A percentile compares a stretch with the other conserved stretches of the same genome.
Conservation (phyloP, 257 asterid genomes). For the Nicotiana benthamiana region DNA sequence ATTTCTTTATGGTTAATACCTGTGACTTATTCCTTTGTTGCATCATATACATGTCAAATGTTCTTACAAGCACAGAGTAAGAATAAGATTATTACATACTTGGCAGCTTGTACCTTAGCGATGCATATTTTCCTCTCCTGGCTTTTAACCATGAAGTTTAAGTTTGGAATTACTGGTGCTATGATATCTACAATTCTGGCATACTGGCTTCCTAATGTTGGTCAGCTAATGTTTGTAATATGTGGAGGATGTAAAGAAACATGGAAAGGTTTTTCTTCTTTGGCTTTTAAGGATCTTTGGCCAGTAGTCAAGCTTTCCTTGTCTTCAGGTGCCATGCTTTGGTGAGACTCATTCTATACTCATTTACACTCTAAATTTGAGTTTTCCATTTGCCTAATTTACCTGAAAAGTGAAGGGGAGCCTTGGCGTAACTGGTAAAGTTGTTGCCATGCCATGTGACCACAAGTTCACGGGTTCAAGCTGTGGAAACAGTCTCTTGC, state of each 20-base stretch:
- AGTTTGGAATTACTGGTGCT: slow-evolving; percentile 51
- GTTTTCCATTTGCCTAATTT: not conserved
- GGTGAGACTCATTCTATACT: slow-evolving; percentile 23
- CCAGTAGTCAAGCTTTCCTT: slow-evolving; percentile 63
- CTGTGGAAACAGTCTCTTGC: too few species aligned
- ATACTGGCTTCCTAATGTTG: slow-evolving; percentile 66
- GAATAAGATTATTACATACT: slow-evolving; percentile 54
- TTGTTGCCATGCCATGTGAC: too few species aligned
- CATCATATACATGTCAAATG: slow-evolving; percentile 71
- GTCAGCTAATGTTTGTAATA: slow-evolving; percentile 40
- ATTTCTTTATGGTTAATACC: slow-evolving; percentile 56
- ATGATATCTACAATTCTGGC: slow-evolving; percentile 57
- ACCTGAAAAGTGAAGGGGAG: not conserved
- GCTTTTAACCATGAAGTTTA: slow-evolving; percentile 46
- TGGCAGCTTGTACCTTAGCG: slow-evolving; percentile 40
- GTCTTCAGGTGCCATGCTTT: slow-evolving; percentile 73
- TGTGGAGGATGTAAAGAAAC: slow-evolving; percentile 64
- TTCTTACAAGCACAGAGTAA: slow-evolving; percentile 77
- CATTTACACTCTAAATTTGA: not conserved
- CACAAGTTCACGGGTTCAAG: too few species aligned
- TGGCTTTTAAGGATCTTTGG: slow-evolving; percentile 63
- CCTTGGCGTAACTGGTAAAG: too few species aligned
- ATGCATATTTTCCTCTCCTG: slow-evolving; percentile 53
- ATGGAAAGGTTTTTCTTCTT: slow-evolving; percentile 56
- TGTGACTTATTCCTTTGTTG: slow-evolving; percentile 35